phyloP scores from a whole-genome alignment of 169 alveolate species.

The Cyclospora cayetanensis region DNA sequence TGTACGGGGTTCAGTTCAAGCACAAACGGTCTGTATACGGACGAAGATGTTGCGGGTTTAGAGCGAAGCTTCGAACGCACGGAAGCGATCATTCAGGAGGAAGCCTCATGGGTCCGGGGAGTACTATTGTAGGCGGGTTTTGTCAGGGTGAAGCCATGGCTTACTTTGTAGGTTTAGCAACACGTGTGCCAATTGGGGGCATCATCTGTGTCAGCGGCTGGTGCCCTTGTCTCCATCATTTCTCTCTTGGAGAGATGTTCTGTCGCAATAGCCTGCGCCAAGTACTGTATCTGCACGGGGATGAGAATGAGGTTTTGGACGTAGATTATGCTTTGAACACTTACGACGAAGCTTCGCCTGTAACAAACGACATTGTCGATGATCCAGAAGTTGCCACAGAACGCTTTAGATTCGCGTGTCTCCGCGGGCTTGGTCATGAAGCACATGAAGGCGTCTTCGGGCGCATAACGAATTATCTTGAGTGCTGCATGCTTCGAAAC shows the following conservation, averaged over 20 bases:
- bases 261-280: neutral
- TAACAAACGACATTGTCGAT: too few relatives aligned
- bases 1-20: conserved; percentile 53
- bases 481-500: too few relatives aligned
- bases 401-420: too few relatives aligned
- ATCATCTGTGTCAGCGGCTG: conserved; percentile 47
- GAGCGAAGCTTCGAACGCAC: neutral
- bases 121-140: conserved; percentile 58
- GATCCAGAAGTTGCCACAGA: too few relatives aligned
- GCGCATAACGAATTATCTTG: too few relatives aligned
- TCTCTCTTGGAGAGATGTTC: neutral
- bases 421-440: too few relatives aligned
- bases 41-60: conserved; percentile 54
- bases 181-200: neutral
- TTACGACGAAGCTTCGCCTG: too few relatives aligned
- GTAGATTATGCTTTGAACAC: too few relatives aligned
- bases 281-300: neutral
- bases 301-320: neutral
- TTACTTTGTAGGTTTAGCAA: neutral
- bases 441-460: too few relatives aligned
- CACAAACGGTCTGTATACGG: neutral
- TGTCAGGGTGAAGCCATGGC: conserved; percentile 72
- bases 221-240: conserved; percentile 29
- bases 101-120: conserved; percentile 12
- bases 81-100: conserved; percentile 20